Base-by-base conservation (phyloP, 768 basidiomycete species). In the Clitopilus passeckerianus region DNA sequence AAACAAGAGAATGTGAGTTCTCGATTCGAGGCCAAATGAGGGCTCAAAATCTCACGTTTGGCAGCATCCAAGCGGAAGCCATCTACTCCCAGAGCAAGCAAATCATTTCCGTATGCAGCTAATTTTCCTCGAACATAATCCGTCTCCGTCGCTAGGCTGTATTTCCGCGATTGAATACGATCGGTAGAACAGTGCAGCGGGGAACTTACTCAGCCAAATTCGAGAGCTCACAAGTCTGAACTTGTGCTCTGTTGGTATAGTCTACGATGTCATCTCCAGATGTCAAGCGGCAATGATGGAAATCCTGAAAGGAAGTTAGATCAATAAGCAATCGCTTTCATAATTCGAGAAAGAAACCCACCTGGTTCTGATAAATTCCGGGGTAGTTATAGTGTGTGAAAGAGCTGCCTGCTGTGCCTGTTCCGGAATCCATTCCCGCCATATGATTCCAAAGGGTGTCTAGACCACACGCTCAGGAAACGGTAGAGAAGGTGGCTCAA, bases 371-470 rank as follows among this genome's bases (percentile, higher is more conserved):
- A 57, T 83, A 83, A 15, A 80, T 81, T 0, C 79, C 80, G 16
- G 79, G 77, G 64, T 83, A 83, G 27, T 67, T 63, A 60, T 84
- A 87, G 59, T 85, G 80, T 1, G 81, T 81, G 67, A 79, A 87
- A 0, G 72, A 67, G 37, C 77, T 80, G 7, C 82, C 83, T 0
- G 70, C 82, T 15, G 77, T 72, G 6, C 84, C 84, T 14, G 75
- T 74, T 0, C 83, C 85, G 16, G 75, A 77, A 46, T 79, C 74
- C 1, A 62, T 23, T 0, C 77, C 83, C 1, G 84, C 69, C 87
- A 88, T 88, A 65, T 89, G 87, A 68, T 89, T 88, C 70, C 80
- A 83, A 27, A 89, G 70, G 0, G 83, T 85, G 66, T 84, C 80
- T 80, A 41, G 41, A 33, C 2, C 15, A 54, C 9, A n/a, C 12